Evolutionary conservation across 805 yeast genomes (phyloP).

Genomic region (Pichia pseudocactophila): DNA sequence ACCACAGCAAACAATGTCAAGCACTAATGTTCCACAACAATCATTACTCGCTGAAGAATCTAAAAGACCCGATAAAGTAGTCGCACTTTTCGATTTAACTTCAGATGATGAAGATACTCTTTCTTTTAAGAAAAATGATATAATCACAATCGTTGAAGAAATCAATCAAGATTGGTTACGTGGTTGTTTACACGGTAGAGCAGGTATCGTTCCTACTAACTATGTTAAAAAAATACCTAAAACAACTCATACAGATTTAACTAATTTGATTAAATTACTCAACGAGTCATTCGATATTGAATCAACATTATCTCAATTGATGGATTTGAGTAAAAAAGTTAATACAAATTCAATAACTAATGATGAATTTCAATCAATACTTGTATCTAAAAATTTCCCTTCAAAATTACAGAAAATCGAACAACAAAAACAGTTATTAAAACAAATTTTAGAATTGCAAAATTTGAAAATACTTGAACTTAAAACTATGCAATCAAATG

Average conservation of each 20-base stretch:
- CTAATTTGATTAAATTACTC: slow-evolving; percentile 39
- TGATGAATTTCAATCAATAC: slow-evolving; percentile 23
- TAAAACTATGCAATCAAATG: slow-evolving; percentile 57
- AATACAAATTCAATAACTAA: slow-evolving; percentile 29
- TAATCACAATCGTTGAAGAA: slow-evolving; percentile 76
- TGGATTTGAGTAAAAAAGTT: slow-evolving; percentile 26
- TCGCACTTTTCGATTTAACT: slow-evolving; percentile 75
- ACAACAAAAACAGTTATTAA: slow-evolving; percentile 66
- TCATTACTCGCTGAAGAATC: slow-evolving; percentile 6
- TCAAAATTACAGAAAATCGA: slow-evolving; percentile 62
- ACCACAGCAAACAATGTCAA: background rate
- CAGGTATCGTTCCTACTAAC: slow-evolving; percentile 88
- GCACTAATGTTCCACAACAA: background rate
- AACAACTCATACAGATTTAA: slow-evolving; percentile 52
- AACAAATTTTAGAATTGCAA: slow-evolving; percentile 68
- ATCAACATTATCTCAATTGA: slow-evolving; percentile 49
- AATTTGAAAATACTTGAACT: slow-evolving; percentile 72
- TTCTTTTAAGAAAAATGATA: slow-evolving; percentile 79
- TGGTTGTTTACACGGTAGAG: slow-evolving; percentile 71
- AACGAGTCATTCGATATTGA: slow-evolving; percentile 58
- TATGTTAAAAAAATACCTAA: slow-evolving; percentile 76
- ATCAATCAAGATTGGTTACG: slow-evolving; percentile 95
- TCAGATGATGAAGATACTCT: slow-evolving; percentile 81
- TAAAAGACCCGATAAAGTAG: slow-evolving; percentile 36
- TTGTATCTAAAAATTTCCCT: slow-evolving; percentile 60